Evolutionary conservation across 345 rosid genomes (phyloP).

Genomic region (Eucalyptus albens): DNA sequence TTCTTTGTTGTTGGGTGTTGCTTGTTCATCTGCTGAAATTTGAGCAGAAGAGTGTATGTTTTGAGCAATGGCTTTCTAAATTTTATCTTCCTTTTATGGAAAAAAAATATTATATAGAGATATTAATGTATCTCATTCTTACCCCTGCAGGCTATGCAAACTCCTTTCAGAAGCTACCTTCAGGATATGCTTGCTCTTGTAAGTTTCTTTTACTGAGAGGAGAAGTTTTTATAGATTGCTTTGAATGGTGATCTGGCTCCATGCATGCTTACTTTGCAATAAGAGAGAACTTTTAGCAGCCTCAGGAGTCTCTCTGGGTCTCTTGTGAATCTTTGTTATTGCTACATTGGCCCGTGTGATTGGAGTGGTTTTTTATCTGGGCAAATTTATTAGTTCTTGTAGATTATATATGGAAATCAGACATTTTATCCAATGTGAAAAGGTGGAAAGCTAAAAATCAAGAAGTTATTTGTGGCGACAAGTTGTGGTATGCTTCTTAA

Average conservation of each 20-base stretch:
- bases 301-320: not conserved
- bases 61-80: not conserved
- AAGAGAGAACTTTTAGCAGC: not conserved
- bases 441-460: not conserved
- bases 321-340: not conserved
- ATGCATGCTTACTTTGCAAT: not conserved
- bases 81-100: not conserved
- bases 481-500: not conserved
- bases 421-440: not conserved
- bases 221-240: not conserved
- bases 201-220: slow-evolving; percentile 14
- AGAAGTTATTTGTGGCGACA: not conserved
- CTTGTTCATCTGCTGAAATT: not conserved
- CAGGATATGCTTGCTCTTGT: slow-evolving; percentile 90
- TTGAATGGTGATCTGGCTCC: not conserved
- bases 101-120: not conserved
- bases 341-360: not conserved
- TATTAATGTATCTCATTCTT: not conserved
- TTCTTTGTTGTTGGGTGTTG: not conserved
- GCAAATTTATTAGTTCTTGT: not conserved
- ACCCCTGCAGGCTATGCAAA: slow-evolving; percentile 59
- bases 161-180: slow-evolving; percentile 93
- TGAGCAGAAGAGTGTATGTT: not conserved
- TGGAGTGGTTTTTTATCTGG: not conserved
- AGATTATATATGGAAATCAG: not conserved